These are phyloP conservation scores for Vitis labrusca DNA, from an alignment of 164 flowering plant genomes.

Conservation along the genomic window DNA sequence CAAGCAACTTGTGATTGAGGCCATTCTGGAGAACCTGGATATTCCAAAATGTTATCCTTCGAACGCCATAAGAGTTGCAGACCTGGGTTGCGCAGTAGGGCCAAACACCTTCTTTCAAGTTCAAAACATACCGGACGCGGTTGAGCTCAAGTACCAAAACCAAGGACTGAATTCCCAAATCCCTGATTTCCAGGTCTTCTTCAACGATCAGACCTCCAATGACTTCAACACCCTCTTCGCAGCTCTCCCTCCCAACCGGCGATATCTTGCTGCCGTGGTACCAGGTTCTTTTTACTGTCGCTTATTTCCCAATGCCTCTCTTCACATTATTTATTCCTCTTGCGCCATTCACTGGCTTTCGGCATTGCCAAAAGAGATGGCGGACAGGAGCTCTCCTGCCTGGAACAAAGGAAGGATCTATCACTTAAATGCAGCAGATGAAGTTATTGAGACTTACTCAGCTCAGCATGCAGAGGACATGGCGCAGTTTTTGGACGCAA, in stretches of 20 bases:
- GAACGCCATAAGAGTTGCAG: constrained; percentile 1
- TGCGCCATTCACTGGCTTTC: constrained; percentile 15
- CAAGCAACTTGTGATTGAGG: constrained; percentile 8
- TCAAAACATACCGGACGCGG: constrained; percentile 15
- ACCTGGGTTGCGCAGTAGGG: constrained; percentile 24
- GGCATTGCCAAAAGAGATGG: no score
- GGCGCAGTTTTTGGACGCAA: constrained; percentile 3
- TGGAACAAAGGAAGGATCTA: constrained; percentile 16
- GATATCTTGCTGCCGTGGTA: constrained; percentile 15
- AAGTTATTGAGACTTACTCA: constrained; percentile 10
- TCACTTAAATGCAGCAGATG: not conserved
- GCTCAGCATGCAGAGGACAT: constrained; percentile 9
- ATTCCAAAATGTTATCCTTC: not conserved
- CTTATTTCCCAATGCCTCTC: constrained; percentile 12
- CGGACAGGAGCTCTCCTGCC: not conserved
- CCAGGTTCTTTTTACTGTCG: constrained; percentile 19
- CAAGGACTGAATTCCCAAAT: no score
- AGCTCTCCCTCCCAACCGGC: constrained; percentile 8
- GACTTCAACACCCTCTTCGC: constrained; percentile 24
- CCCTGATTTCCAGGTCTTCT: constrained; percentile 20
- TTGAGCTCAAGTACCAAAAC: not conserved
- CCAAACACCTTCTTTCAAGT: constrained; percentile 17
- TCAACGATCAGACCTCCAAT: constrained; percentile 17
- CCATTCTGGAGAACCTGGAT: constrained; percentile 10
- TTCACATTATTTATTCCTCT: constrained; percentile 12